Evolutionary conservation across 2,329 filamentous ascomycete genomes (phyloP).

Genomic region (Didymella glomerata): DNA sequence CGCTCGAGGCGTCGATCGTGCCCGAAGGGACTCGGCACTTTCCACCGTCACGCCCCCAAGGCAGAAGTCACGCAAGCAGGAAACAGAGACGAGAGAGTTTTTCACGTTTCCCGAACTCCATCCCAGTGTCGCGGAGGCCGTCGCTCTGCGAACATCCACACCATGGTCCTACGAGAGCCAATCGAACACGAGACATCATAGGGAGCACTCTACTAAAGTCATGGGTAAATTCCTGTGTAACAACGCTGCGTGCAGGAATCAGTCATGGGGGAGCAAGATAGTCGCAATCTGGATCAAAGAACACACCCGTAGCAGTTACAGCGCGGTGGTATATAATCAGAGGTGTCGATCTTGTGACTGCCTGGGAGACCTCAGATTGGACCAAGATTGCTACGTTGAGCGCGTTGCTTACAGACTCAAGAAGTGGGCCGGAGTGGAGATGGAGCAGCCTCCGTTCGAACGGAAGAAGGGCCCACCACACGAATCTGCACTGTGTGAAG

Average conservation of each 20-base stretch:
- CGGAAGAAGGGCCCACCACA: conserved; percentile 6
- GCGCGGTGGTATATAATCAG: conserved; percentile 2
- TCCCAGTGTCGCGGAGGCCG: neutral
- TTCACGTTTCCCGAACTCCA: conserved; percentile 8
- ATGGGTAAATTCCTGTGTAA: conserved; percentile 2
- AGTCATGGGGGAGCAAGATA: conserved; percentile 1
- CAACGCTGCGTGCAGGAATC: neutral
- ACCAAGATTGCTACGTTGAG: conserved; percentile 31
- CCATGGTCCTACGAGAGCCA: neutral
- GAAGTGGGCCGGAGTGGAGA: conserved; percentile 31
- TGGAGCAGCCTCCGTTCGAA: conserved; percentile 8
- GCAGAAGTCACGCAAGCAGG: neutral
- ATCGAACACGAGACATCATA: neutral
- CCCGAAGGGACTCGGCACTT: neutral
- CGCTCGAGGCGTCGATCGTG: neutral
- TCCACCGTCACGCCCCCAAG: neutral
- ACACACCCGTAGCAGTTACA: neutral
- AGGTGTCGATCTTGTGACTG: conserved; percentile 27
- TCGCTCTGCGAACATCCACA: neutral
- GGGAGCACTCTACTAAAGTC: neutral
- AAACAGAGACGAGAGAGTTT: neutral
- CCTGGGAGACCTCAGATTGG: conserved; percentile 27
- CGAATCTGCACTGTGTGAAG: neutral
- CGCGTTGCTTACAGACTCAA: conserved; percentile 34
- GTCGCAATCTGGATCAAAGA: conserved; percentile 1